Evolutionary conservation across 805 yeast genomes (phyloP), one percentile per base, ranked within the genome.

Genomic region (Millerozyma acaciae): DNA sequence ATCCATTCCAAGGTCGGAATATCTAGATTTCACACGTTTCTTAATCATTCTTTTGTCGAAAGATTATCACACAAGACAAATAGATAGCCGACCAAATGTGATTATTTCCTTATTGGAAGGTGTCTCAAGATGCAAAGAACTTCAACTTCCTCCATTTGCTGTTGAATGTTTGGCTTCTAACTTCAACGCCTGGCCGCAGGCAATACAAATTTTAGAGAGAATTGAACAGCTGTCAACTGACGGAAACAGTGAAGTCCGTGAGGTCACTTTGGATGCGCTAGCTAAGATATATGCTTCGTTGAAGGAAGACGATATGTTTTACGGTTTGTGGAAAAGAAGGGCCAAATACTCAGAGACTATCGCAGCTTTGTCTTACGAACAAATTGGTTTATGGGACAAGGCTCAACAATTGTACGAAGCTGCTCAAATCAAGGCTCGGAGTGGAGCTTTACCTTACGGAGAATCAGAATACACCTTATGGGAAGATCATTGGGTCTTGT

Each of bases 401-500:
- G 97, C 97, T 0, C 82, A 87, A 55, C 94, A 88, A 52, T 64
- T 90, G 41, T 94, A 94, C 48, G 99, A 93, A 60, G 79, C 88
- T 15, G 98, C 98, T 1, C 99, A 93, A 62, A 84, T 93, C 37
- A 89, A 90, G 48, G 97, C 98, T 0, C 68, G 98, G 37, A 83
- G 95, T 51, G 97, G 97, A 2, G 94, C 84, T 3, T 63, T 93
- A 24, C 98, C 99, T 0, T 93, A 86, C 53, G 87, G 96, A 17
- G 97, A 93, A 51, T 77, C 94, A 1, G 99, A 93, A 53, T 93
- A 93, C 49, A 80, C 93, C 0, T 67, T 93, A 21, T 93, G 99
- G 99, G 98, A 94, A 61, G 98, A 93, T 53, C 94, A 89, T 50
- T 93, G 99, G 99, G 88, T 93, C 36, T 63, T 85, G 23, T 89